Evolutionary conservation across 805 yeast genomes (phyloP), one percentile per base, ranked within the genome.

Genomic region (Saccharomycopsis fodiens): DNA sequence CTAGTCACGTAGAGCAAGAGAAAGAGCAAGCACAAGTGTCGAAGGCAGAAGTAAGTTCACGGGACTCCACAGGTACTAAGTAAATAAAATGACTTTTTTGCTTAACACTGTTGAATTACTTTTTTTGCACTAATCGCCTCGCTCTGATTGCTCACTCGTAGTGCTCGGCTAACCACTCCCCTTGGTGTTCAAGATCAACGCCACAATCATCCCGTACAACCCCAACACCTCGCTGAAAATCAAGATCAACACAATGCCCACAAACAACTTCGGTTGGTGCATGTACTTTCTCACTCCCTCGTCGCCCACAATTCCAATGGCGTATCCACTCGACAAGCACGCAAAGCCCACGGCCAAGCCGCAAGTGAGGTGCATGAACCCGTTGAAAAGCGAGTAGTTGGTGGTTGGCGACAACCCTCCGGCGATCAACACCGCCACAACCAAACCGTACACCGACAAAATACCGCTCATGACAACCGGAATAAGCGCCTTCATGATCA

Each of bases 391-490:
- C 3, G 96, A 80, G 66, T 93, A 89, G 41, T 79, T 75, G 52
- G 79, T 78, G 34, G 76, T 64, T 31, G 97, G 97, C 21, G 82
- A 74, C 55, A 89, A 69, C 5, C 69, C 70, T 50, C 93, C 95
- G 21, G 98, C 96, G 57, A 93, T 91, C 57, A 93, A 72, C 35
- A 93, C 98, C 15, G 96, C 84, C 40, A 93, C 99, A 19, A 93
- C 99, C 42, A 93, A 73, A 2, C 99, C 99, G 63, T 93, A 93
- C 43, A 93, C 96, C 8, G 97, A 88, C 50, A 93, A 70, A 59
- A 93, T 93, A 78, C 99, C 99, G 53, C 93, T 80, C 95, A 93
- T 88, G 54, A 93, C 96, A 40, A 93, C 99, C 15, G 99, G 99
- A 56, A 93, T 89, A 42, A 93, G 72, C 5, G 93, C 83, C 65